Conservation (phyloP, 805 yeast species). For the Diddensiella transvaalensis region DNA sequence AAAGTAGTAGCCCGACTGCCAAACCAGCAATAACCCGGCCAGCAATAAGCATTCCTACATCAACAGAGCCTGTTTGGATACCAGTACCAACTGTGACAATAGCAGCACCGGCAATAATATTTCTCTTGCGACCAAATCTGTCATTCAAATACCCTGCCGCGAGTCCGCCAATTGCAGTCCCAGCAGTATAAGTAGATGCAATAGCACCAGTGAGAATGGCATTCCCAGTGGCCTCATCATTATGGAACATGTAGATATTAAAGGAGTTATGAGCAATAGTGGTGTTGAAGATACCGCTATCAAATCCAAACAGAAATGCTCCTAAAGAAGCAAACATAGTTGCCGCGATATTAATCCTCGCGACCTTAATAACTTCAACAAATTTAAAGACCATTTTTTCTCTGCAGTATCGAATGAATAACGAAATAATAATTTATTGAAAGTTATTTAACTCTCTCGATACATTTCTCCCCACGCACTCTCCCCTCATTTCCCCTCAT, state of each 20-base stretch:
- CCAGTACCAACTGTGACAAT: not conserved
- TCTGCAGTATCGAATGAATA: too few relatives aligned
- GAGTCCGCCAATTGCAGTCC: constrained; percentile 50
- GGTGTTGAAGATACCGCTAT: constrained; percentile 7
- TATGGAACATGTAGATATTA: constrained; percentile 8
- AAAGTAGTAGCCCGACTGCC: constrained; percentile 23
- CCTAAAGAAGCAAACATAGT: constrained; percentile 10
- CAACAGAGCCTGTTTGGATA: constrained; percentile 9
- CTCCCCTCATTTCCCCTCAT: too few relatives aligned
- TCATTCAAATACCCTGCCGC: constrained; percentile 51
- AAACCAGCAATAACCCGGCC: constrained; percentile 18
- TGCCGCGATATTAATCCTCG: constrained; percentile 2
- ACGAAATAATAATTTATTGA: too few relatives aligned
- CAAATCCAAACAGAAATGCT: constrained; percentile 9
- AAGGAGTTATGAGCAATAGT: constrained; percentile 13
- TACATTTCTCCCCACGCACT: too few relatives aligned
- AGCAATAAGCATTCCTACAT: constrained; percentile 4
- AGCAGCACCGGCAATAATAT: not conserved
- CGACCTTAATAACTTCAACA: too few relatives aligned
- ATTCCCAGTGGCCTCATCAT: constrained; percentile 5
- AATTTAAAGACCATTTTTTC: too few relatives aligned
- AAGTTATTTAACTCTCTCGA: too few relatives aligned
- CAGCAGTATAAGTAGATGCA: constrained; percentile 35
- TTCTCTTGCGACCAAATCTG: constrained; percentile 1
- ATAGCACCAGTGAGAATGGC: constrained; percentile 28